Evolutionary conservation across 1,139 yeast species (phyloP).

Genomic region (Nakaseomyces delphensis): DNA sequence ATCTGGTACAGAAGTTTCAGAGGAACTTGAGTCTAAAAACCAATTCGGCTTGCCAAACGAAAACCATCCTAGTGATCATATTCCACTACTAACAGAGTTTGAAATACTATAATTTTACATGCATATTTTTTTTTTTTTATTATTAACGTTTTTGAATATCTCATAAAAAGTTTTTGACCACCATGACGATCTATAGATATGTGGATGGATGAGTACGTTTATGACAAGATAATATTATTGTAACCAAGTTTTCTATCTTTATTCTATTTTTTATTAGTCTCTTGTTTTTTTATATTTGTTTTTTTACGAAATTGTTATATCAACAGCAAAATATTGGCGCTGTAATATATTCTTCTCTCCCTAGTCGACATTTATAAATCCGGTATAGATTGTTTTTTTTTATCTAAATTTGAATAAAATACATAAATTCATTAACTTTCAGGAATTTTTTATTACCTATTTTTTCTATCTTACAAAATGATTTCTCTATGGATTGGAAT

Average conservation of each 20-base stretch:
- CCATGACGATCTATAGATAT: too few relatives aligned
- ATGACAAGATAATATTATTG: too few relatives aligned
- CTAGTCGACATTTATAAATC: not conserved
- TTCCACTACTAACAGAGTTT: slow-evolving; percentile 71
- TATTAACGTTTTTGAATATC: too few relatives aligned
- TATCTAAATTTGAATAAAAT: too few relatives aligned
- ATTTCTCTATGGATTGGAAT: not conserved
- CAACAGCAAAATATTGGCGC: not conserved
- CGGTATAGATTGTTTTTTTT: not conserved
- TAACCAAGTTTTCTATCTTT: too few relatives aligned
- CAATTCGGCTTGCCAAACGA: slow-evolving; percentile 85
- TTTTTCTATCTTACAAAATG: not conserved
- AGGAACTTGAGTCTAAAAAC: slow-evolving; percentile 44
- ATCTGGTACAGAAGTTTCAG: slow-evolving; percentile 63
- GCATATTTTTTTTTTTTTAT: slow-evolving; percentile 6
- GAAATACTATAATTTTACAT: slow-evolving; percentile 35
- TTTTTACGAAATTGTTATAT: too few relatives aligned
- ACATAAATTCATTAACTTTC: not conserved
- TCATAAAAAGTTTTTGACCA: too few relatives aligned
- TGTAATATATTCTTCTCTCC: not conserved
- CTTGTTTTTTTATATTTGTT: too few relatives aligned
- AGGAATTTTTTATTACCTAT: too few relatives aligned
- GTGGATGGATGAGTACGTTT: too few relatives aligned
- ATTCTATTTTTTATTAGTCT: too few relatives aligned
- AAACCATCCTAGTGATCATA: slow-evolving; percentile 87